Evolutionary conservation across 2,329 filamentous ascomycete species (phyloP), one percentile per base, ranked within the genome.

Genomic region (Tolypocladium ophioglossoides): DNA sequence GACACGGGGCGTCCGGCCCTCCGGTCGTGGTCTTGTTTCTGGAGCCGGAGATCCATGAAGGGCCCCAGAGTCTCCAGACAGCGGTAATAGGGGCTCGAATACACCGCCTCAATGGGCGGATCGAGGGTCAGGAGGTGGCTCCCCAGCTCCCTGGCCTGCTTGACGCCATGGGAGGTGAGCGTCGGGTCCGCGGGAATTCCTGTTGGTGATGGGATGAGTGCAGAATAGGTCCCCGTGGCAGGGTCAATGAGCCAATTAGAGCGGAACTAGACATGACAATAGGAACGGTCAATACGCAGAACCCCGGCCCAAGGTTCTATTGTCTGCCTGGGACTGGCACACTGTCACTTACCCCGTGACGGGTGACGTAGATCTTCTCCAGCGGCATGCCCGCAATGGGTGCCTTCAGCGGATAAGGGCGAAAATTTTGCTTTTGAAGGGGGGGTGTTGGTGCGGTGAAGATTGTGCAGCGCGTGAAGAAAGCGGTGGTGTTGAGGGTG

Each of bases 181-280:
- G 89, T 85, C 48, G 91, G 91, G 67, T 99, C 94, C 30, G 87
- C 87, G 4, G 91, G 79, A 59, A 96, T 91, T 52, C 89, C 88
- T 7, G 94, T 97, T 1, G 94, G 92, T 39, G 89, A 90, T 44
- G 79, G 83, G 60, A 94, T 83, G 55, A 77, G 77, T 27, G 87
- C 76, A 53, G 79, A 80, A 74, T 97, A 97, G 62, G 78, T 78
- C 52, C 94, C 92, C 39, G 89, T 92, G 57, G 78, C 74, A 48
- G 84, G 83, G 71, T 97, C 85, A 57, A 97, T 89, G 46, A 83
- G 82, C 90, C 91, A 97, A 68, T 87, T 91, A 59, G 88, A 86
- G 58, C 94, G 90, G 71, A 95, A 96, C 91, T 95, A 69, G 47
- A 54, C 41, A 54, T 56, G 54, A 56, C 39, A 56, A 56, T 55